phyloP scores from a whole-genome alignment of 305 asterid species.

The Solanum hybrid region DNA sequence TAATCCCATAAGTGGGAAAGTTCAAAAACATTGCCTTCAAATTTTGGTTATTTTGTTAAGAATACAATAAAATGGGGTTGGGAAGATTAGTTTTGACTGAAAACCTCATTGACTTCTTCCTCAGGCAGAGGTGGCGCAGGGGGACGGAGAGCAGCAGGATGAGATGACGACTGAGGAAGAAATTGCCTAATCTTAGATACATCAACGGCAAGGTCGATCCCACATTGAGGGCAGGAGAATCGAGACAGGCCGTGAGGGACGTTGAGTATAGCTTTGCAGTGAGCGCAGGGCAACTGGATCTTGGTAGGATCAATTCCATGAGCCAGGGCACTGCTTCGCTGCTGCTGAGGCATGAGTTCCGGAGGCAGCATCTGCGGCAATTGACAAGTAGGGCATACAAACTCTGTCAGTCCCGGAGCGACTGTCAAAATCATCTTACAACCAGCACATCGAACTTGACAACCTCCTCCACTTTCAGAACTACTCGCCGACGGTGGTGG shows the following conservation, averaged over 20 bases:
- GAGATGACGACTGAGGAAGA: conserved; percentile 27
- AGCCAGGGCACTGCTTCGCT: conserved; percentile 40
- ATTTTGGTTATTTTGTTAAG: not conserved
- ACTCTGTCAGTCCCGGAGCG: conserved; percentile 62
- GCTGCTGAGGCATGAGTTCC: conserved; percentile 49
- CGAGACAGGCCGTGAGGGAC: conserved; percentile 85
- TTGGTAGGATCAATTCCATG: conserved; percentile 93
- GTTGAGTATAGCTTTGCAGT: conserved; percentile 89
- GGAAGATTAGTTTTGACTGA: not conserved
- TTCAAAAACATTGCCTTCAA: not conserved
- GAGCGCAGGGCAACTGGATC: conserved; percentile 91
- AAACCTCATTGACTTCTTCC: conserved; percentile 82
- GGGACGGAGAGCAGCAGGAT: not conserved
- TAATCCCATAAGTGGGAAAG: not conserved
- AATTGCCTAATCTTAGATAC: conserved; percentile 49
- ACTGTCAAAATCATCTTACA: conserved; percentile 83
- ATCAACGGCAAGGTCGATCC: conserved; percentile 61
- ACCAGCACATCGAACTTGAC: conserved; percentile 96
- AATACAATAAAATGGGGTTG: not conserved
- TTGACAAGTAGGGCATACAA: conserved; percentile 87
- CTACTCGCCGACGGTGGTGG: conserved; percentile 34
- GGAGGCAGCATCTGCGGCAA: conserved; percentile 98
- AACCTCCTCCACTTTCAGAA: conserved; percentile 37
- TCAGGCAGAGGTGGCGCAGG: conserved; percentile 17
- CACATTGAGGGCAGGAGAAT: conserved; percentile 93